Evolutionary conservation across 192 early-diverging fungal species (phyloP), one percentile per base, ranked within the genome.

Genomic region (Podila horticola): DNA sequence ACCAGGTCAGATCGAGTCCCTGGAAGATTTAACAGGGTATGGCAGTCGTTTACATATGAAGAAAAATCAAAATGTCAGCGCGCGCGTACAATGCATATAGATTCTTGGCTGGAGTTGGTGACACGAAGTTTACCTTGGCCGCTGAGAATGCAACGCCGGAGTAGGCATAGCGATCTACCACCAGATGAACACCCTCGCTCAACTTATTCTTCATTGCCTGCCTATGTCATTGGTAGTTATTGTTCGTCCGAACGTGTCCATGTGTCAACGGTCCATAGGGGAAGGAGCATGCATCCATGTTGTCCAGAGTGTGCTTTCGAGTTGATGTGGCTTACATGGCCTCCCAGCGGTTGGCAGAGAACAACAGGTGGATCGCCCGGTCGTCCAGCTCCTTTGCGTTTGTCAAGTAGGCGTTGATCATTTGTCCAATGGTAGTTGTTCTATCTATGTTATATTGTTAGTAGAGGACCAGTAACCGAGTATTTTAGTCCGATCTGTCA

Each of bases 291-390:
- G n/a, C 1, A n/a, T 55, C n/a, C 52, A 24, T 55, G 20, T 55
- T 55, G 52, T 55, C 24, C 17, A 55, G 1, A 22, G 4, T 15
- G 67, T 33, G 28, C 31, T 58, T 31, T 22, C n/a, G 22, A 58
- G 15, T 22, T 52, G 9, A 13, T 17, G 6, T 50, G 19, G 29
- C 69, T 72, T 92, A 95, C 92, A 93, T 92, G 20, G 91, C 90
- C 79, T 97, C 97, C 94, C 95, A 98, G 45, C 98, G 89, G 86
- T 99, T 99, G 4, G 95, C 96, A 17, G 96, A 96, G 82, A 99
- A 99, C 36, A 99, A 84, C 19, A 98, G 74, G 75, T 99, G 98
- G 33, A 97, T 88, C 15, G 95, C 92, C 59, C 90, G 89, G 74
- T 96, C 94, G 81, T 93, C 92, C 26, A 97, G 82, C 33, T 93